A percentile compares a stretch with the other conserved stretches of the same genome.
These are phyloP conservation scores for Sinapis alba DNA, from an alignment of 441 rosid genomes.

Conservation along the genomic window DNA sequence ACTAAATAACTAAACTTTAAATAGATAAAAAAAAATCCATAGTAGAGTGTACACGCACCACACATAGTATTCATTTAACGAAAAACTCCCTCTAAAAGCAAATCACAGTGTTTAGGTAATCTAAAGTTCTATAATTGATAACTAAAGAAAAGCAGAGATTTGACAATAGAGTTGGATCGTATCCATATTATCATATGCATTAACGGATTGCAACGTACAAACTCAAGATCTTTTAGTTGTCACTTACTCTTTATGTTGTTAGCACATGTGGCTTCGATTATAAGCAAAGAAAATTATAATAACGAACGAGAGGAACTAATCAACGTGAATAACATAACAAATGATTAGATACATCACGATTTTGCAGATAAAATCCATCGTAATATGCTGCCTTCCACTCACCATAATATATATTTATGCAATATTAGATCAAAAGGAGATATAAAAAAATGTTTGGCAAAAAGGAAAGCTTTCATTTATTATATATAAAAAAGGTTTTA, in stretches of 20 bases:
- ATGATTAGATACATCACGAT: constrained; percentile 4
- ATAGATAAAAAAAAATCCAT: not conserved
- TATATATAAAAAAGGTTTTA: not conserved
- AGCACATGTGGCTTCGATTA: not conserved
- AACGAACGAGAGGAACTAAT: not conserved
- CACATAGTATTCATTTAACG: not conserved
- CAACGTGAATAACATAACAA: constrained; percentile 5
- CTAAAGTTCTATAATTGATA: not conserved
- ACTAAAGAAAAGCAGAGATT: not conserved
- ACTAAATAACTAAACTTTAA: constrained; percentile 1
- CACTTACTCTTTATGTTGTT: not conserved
- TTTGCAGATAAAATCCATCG: constrained; percentile 2
- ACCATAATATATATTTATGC: not conserved
- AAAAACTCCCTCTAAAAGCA: constrained; percentile 8
- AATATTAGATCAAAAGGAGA: not conserved
- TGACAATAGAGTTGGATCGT: constrained; percentile 1
- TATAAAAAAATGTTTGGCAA: not conserved
- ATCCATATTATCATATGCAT: not conserved
- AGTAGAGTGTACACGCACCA: not conserved
- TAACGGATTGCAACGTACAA: constrained; percentile 15
- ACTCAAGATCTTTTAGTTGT: not conserved
- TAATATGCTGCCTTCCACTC: constrained; percentile 1
- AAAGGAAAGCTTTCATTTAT: not conserved
- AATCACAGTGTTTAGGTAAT: not conserved
- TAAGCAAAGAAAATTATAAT: not conserved